These are phyloP conservation scores for Echinosophora koreensis DNA, from an alignment of 306 rosid species.

Conservation along the genomic window DNA sequence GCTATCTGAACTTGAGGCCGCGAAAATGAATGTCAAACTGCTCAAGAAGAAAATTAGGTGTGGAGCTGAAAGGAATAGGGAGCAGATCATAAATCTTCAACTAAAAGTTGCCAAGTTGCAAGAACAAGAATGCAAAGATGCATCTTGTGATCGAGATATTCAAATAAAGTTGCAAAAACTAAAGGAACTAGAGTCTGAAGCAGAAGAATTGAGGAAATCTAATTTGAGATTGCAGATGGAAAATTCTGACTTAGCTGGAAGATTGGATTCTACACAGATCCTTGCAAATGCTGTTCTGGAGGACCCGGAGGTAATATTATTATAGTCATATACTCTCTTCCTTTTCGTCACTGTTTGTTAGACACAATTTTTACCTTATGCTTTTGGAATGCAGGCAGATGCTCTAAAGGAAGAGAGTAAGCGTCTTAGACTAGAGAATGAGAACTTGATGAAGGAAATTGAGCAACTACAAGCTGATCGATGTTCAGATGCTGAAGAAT, in stretches of 20 bases:
- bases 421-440: constrained; percentile 61
- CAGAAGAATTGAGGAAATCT: constrained; percentile 63
- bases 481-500: constrained; percentile 80
- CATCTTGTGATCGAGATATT: constrained; percentile 48
- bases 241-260: constrained; percentile 67
- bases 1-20: constrained; percentile 71
- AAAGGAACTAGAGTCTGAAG: constrained; percentile 61
- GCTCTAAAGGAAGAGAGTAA: constrained; percentile 56
- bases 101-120: constrained; percentile 66
- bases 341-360: not conserved
- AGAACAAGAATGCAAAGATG: constrained; percentile 57
- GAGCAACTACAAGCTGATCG: constrained; percentile 74
- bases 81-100: constrained; percentile 64
- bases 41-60: constrained; percentile 65
- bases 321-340: constrained; percentile 10
- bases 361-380: constrained; percentile 21
- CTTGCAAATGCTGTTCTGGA: constrained; percentile 76
- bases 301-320: constrained; percentile 60
- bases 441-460: constrained; percentile 56
- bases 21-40: constrained; percentile 58
- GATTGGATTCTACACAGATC: constrained; percentile 78
- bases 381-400: constrained; percentile 55
- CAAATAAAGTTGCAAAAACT: constrained; percentile 61
- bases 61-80: constrained; percentile 71
- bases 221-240: constrained; percentile 67